Base-by-base conservation (phyloP, 2,329 filamentous ascomycete genomes). In the Fusarium decemcellulare region DNA sequence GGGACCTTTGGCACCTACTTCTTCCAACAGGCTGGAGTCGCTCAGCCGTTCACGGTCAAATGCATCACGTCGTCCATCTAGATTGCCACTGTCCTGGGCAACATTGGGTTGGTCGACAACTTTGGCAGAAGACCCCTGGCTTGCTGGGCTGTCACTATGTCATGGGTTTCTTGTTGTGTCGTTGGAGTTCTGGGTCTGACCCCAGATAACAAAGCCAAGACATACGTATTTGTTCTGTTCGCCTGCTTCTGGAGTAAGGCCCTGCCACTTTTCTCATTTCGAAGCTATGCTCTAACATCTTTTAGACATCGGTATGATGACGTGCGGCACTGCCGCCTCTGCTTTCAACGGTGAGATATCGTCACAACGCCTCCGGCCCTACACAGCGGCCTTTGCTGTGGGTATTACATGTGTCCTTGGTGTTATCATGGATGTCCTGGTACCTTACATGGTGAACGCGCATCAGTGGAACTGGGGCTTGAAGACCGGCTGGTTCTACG, bases 1-100 rank as follows among this genome's bases (percentile, higher is more conserved):
- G 12, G 89, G 51, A 87, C 87, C 63, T 92, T 90, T 70, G 88
- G 87, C 1, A 91, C 73, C 42, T 79, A 77, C 61, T 79, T 78
- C 55, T 79, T 79, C 42, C 73, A 75, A 55, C 76, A 76, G 55
- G 76, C 76, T 14, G 77, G 77, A 9, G 32, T 74, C 1, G 40
- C 47, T 16, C 63, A 71, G n/a, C 66, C 70, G 1, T 72, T 74
- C 44, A 39, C 48, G 6, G 63, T 70, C 51, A 68, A 61, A 8
- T 59, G 36, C 18, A 69, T 71, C 57, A 71, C 63, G 0, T 57
- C 59, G 1, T 51, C 39, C 9, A 59, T 72, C 50, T 61, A 68
- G 37, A 65, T 73, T 39, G 66, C 18, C 18, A 56, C 63, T 18
- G 47, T 51, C 0, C 14, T 68, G 6, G 36, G 67, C 29, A 61